Percentiles rank a stretch among this genome's conserved stretches.
Evolutionary conservation across 2,329 filamentous ascomycete species (phyloP).

Genomic region (Cryphonectria naterciae): DNA sequence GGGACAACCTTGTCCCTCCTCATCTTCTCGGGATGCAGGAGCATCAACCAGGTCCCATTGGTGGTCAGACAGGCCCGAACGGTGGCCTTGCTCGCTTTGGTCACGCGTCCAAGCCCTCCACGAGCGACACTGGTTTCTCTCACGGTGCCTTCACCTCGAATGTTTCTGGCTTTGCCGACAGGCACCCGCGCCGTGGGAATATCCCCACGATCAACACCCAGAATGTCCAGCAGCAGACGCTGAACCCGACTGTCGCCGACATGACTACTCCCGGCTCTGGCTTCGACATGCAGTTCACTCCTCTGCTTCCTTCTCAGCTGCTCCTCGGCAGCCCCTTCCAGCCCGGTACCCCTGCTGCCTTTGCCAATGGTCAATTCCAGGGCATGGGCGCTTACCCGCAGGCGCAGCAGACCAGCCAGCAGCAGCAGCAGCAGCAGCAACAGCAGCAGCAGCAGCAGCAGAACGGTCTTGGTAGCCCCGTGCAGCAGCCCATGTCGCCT

Average conservation of each 20-base stretch:
- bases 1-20: slow-evolving; percentile 86
- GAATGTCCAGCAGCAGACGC: slow-evolving; percentile 53
- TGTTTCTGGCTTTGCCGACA: slow-evolving; percentile 81
- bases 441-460: slow-evolving; percentile 60
- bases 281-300: slow-evolving; percentile 98
- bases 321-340: slow-evolving; percentile 96
- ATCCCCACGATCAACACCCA: slow-evolving; percentile 93
- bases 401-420: slow-evolving; percentile 54
- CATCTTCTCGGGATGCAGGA: slow-evolving; percentile 92
- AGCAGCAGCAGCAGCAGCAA: slow-evolving; percentile 58
- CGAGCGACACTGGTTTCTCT: slow-evolving; percentile 86
- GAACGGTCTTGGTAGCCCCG: slow-evolving; percentile 72
- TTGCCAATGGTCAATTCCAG: slow-evolving; percentile 90
- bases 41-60: slow-evolving; percentile 65
- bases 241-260: slow-evolving; percentile 63
- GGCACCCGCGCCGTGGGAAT: slow-evolving; percentile 82
- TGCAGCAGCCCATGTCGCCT: slow-evolving; percentile 78
- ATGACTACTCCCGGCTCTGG: slow-evolving; percentile 85
- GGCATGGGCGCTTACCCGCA: slow-evolving; percentile 78
- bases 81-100: slow-evolving; percentile 66
- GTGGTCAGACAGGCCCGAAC: slow-evolving; percentile 61
- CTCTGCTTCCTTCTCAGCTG: slow-evolving; percentile 90
- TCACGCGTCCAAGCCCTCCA: slow-evolving; percentile 79
- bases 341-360: slow-evolving; percentile 87
- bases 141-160: slow-evolving; percentile 92